Conservation (phyloP, 352 stramenopile genomes). For the Globisporangium iwayamae region DNA sequence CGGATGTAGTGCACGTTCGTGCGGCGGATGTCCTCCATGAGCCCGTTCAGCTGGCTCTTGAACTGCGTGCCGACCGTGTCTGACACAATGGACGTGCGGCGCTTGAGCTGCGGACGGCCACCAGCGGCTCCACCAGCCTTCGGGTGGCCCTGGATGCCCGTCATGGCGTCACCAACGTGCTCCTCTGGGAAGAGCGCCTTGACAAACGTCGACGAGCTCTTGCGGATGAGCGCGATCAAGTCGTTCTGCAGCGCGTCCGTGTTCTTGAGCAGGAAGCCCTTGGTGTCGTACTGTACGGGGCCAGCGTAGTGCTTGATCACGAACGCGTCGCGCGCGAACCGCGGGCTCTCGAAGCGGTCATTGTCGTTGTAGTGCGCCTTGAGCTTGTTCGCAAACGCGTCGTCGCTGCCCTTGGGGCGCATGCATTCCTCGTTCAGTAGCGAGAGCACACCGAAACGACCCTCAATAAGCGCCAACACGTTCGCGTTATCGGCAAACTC, state of each 20-base stretch:
- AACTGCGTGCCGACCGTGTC: constrained; percentile 90
- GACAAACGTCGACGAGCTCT: constrained; percentile 66
- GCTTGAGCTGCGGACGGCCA: constrained; percentile 42
- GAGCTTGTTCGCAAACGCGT: constrained; percentile 85
- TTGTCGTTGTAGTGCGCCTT: constrained; percentile 88
- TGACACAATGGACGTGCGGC: constrained; percentile 78
- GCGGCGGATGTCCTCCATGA: constrained; percentile 94
- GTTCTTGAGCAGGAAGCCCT: constrained; percentile 96
- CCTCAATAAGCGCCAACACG: constrained; percentile 89
- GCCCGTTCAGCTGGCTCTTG: constrained; percentile 86
- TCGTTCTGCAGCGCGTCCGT: constrained; percentile 94
- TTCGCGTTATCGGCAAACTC: constrained; percentile 91
- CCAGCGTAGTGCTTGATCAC: constrained; percentile 96
- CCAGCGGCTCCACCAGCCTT: not conserved
- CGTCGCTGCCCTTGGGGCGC: constrained; percentile 85
- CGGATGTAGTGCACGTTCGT: constrained; percentile 98
- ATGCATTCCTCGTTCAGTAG: constrained; percentile 94
- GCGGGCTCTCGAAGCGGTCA: constrained; percentile 81
- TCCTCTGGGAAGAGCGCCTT: constrained; percentile 79
- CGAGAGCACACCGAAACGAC: constrained; percentile 83
- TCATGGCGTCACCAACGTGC: constrained; percentile 47
- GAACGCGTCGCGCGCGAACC: constrained; percentile 87
- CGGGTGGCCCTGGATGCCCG: constrained; percentile 24
- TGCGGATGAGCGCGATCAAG: constrained; percentile 77
- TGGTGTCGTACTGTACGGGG: constrained; percentile 93